A percentile compares a stretch with the other conserved stretches of the same genome.
Conservation (phyloP, 2,329 filamentous ascomycete genomes). For the Colletotrichum lindemuthianum region DNA sequence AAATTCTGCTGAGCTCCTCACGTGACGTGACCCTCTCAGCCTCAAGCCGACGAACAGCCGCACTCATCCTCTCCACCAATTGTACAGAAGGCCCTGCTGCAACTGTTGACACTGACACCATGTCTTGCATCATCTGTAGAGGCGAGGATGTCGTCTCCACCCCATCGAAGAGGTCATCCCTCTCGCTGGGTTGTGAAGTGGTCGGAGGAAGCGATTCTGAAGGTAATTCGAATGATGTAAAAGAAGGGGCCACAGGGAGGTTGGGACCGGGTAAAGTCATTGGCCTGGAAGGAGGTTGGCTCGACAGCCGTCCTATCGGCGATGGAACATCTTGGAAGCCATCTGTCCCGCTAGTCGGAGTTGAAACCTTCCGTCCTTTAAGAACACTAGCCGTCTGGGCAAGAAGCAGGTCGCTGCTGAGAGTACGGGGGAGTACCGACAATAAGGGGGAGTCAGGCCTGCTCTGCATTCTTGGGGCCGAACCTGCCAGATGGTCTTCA, state of each 20-base stretch:
- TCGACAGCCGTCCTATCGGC: constrained; percentile 59
- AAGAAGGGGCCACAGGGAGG: constrained; percentile 50
- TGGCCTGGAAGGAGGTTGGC: constrained; percentile 56
- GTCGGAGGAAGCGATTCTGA: constrained; percentile 52
- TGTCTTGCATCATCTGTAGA: constrained; percentile 79
- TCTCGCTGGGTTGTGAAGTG: constrained; percentile 56
- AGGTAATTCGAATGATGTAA: constrained; percentile 57
- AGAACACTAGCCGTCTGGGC: constrained; percentile 20
- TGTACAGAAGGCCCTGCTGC: constrained; percentile 93
- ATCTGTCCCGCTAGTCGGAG: constrained; percentile 61
- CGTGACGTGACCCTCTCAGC: constrained; percentile 89
- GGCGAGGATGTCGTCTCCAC: constrained; percentile 68
- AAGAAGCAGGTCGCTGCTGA: constrained; percentile 63
- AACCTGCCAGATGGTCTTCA: constrained; percentile 56
- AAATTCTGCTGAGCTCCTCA: constrained; percentile 85
- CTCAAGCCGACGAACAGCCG: constrained; percentile 89
- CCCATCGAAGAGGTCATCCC: constrained; percentile 61
- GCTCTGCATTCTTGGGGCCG: constrained; percentile 57
- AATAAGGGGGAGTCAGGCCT: constrained; percentile 65
- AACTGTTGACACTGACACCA: constrained; percentile 88
- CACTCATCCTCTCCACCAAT: constrained; percentile 95
- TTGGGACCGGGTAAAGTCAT: constrained; percentile 52
- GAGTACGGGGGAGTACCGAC: constrained; percentile 59
- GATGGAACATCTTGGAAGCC: constrained; percentile 51
- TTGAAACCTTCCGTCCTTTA: constrained; percentile 57